Evolutionary conservation across 768 basidiomycete species (phyloP).

Genomic region (Tephrocybe rancida): DNA sequence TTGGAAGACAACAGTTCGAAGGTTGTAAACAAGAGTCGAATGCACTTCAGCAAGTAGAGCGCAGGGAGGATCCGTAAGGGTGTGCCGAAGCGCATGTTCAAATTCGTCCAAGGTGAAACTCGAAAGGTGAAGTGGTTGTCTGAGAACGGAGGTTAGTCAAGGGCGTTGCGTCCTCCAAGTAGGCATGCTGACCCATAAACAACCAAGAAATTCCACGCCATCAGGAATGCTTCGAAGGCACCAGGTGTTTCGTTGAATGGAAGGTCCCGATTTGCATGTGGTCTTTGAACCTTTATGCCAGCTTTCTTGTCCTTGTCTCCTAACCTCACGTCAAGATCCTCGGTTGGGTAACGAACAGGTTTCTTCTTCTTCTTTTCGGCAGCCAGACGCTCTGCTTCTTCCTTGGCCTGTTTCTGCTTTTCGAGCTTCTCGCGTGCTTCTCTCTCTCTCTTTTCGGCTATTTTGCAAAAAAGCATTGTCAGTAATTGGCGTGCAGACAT

Average conservation of each 20-base stretch:
- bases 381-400: slow-evolving; percentile 70
- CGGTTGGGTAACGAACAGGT: slow-evolving; percentile 89
- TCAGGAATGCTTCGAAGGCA: slow-evolving; percentile 83
- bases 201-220: slow-evolving; percentile 93
- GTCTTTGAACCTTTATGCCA: slow-evolving; percentile 69
- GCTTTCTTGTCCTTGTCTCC: slow-evolving; percentile 83
- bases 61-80: slow-evolving; percentile 67
- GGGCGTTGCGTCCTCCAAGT: neutral
- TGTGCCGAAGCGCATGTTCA: slow-evolving; percentile 84
- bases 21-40: slow-evolving; percentile 84
- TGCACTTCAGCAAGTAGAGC: slow-evolving; percentile 86
- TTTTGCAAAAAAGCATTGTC: slow-evolving; percentile 18
- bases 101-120: slow-evolving; percentile 92
- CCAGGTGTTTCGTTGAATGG: slow-evolving; percentile 69
- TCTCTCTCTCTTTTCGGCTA: slow-evolving; percentile 66
- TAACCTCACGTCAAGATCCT: slow-evolving; percentile 84
- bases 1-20: slow-evolving; percentile 79
- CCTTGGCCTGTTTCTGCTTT: slow-evolving; percentile 63
- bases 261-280: slow-evolving; percentile 62
- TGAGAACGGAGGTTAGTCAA: slow-evolving; percentile 30
- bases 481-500: slow-evolving; percentile 19
- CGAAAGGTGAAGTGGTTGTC: slow-evolving; percentile 86
- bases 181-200: slow-evolving; percentile 80
- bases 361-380: slow-evolving; percentile 88
- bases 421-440: slow-evolving; percentile 74